These are phyloP conservation scores for Trebouxia sp. DNA, from an alignment of 139 green algal species.

Conservation along the genomic window DNA sequence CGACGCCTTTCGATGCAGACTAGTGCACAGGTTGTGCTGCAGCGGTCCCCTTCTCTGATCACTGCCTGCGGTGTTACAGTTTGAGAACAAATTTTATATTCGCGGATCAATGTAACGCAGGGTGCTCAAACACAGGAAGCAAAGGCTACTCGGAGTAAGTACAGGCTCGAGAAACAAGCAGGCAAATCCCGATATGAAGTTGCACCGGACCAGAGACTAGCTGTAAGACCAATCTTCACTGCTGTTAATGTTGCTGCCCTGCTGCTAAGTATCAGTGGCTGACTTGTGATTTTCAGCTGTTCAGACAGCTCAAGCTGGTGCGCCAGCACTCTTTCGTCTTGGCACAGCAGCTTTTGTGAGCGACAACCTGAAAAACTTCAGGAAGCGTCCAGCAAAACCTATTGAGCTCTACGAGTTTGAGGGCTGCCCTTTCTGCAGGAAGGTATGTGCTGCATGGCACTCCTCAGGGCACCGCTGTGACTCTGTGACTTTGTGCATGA, in stretches of 20 bases:
- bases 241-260: background rate
- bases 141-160: background rate
- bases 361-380: constrained; percentile 55
- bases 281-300: background rate
- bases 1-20: too few species aligned
- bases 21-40: too few species aligned
- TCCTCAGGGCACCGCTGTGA: too few species aligned
- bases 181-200: background rate
- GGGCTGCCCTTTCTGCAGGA: constrained; percentile 49
- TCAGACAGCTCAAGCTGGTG: constrained; percentile 37
- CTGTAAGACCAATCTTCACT: background rate
- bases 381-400: constrained; percentile 49
- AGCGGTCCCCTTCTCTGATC: too few species aligned
- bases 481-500: too few species aligned
- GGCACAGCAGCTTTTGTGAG: constrained; percentile 63
- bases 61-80: too few species aligned
- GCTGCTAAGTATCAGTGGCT: background rate
- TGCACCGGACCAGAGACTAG: background rate
- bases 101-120: too few species aligned
- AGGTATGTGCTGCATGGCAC: constrained; percentile 44
- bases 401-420: constrained; percentile 64
- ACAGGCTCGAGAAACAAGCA: background rate
- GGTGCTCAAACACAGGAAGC: background rate
- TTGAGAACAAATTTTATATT: too few species aligned
- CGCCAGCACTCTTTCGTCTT: constrained; percentile 38